These are phyloP conservation scores for Trematosphaeria pertusa DNA, from an alignment of 2,329 filamentous ascomycete genomes.

Conservation along the genomic window DNA sequence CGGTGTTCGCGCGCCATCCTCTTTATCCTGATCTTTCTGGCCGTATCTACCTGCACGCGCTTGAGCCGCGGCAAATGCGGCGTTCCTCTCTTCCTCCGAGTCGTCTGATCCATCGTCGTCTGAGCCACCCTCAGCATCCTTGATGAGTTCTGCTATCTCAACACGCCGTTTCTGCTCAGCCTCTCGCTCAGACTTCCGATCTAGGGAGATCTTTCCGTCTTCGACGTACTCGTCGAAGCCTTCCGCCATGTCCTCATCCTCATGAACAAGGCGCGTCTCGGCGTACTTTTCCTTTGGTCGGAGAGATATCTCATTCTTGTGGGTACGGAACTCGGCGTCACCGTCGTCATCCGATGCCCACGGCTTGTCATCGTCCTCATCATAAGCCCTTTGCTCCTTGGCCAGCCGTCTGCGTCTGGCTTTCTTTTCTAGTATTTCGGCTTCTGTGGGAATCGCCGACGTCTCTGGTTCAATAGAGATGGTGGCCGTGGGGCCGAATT, in stretches of 20 bases:
- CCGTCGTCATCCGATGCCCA: conserved; percentile 49
- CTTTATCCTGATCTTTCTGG: conserved; percentile 53
- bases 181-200: conserved; percentile 78
- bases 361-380: conserved; percentile 54
- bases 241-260: conserved; percentile 92
- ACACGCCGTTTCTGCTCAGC: conserved; percentile 69
- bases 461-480: conserved; percentile 33
- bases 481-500: conserved; percentile 62
- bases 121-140: conserved; percentile 74
- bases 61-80: conserved; percentile 87
- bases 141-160: conserved; percentile 84
- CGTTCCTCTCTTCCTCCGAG: conserved; percentile 68
- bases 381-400: conserved; percentile 68
- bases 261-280: conserved; percentile 75
- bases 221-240: conserved; percentile 93
- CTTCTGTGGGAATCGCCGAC: conserved; percentile 74
- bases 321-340: conserved; percentile 48
- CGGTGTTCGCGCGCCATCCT: conserved; percentile 64
- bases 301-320: conserved; percentile 54
- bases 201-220: conserved; percentile 79
- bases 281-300: conserved; percentile 67
- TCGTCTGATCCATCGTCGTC: conserved; percentile 75
- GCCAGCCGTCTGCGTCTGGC: conserved; percentile 84
- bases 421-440: conserved; percentile 90
- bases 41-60: conserved; percentile 86